A percentile compares a stretch with the other conserved stretches of the same genome.
These are phyloP conservation scores for Neurospora hispaniola DNA, from an alignment of 495 filamentous ascomycete species.

Conservation along the genomic window DNA sequence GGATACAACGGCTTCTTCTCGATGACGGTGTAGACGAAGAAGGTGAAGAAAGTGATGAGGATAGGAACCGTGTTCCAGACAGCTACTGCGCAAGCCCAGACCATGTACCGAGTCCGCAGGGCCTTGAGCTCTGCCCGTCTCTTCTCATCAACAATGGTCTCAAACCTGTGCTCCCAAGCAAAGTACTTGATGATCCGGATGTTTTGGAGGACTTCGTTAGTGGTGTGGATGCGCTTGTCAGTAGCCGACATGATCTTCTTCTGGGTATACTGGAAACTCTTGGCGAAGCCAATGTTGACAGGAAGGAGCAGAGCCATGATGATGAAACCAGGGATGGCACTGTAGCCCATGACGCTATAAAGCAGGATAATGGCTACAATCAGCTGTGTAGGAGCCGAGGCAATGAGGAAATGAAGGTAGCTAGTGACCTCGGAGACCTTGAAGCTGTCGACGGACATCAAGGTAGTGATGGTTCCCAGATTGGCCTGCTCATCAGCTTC, in stretches of 20 bases:
- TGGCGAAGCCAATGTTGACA: slow-evolving; percentile 77
- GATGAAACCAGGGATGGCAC: slow-evolving; percentile 87
- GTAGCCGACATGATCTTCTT: slow-evolving; percentile 88
- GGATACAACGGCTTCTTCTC: slow-evolving; percentile 85
- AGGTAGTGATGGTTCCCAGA: slow-evolving; percentile 90
- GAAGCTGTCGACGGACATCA: slow-evolving; percentile 99
- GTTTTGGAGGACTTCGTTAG: slow-evolving; percentile 94
- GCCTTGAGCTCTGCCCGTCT: slow-evolving; percentile 66
- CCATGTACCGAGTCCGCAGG: slow-evolving; percentile 70
- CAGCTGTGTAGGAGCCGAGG: slow-evolving; percentile 73
- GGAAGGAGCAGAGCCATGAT: slow-evolving; percentile 85
- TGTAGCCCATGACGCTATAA: slow-evolving; percentile 81
- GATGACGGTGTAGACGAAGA: slow-evolving; percentile 83
- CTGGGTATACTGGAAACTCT: slow-evolving; percentile 71
- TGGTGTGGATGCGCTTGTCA: slow-evolving; percentile 91
- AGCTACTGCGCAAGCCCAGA: slow-evolving; percentile 85
- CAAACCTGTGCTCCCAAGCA: slow-evolving; percentile 93
- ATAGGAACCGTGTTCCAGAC: slow-evolving; percentile 96
- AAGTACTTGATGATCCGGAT: slow-evolving; percentile 99
- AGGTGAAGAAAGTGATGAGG: slow-evolving; percentile 90
- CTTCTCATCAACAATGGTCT: slow-evolving; percentile 79
- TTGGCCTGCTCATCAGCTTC: slow-evolving; percentile 67
- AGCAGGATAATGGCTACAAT: slow-evolving; percentile 60
- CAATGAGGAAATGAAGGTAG: slow-evolving; percentile 86
- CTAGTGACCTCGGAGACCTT: slow-evolving; percentile 90